These are phyloP conservation scores for Davidsoniella australis DNA, from an alignment of 2,329 filamentous ascomycete genomes.

Conservation along the genomic window DNA sequence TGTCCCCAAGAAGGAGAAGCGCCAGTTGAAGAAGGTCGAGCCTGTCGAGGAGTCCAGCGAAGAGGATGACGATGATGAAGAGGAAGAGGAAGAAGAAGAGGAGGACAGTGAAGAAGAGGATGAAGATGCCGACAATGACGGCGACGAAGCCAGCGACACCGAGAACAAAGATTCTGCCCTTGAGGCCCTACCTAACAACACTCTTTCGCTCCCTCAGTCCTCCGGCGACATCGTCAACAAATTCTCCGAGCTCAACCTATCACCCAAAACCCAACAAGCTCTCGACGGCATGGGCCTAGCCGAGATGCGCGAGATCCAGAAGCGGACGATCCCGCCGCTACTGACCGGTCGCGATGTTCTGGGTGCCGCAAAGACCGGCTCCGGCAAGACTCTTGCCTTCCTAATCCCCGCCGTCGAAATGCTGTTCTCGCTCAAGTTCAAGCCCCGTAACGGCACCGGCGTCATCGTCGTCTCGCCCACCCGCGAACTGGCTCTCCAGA, in stretches of 20 bases:
- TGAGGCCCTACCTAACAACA: constrained; percentile 22
- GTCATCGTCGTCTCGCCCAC: constrained; percentile 88
- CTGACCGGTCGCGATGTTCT: constrained; percentile 83
- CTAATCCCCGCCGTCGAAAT: constrained; percentile 89
- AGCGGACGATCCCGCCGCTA: constrained; percentile 68
- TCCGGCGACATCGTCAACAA: constrained; percentile 46
- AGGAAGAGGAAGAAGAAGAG: constrained; percentile 14
- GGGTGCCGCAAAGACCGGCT: constrained; percentile 89
- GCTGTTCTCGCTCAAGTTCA: constrained; percentile 77
- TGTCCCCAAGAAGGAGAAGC: constrained; percentile 20
- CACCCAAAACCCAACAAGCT: constrained; percentile 74
- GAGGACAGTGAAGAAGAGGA: constrained; percentile 13
- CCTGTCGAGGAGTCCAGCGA: constrained; percentile 14
- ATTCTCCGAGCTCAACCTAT: constrained; percentile 70
- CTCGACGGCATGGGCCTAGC: constrained; percentile 85
- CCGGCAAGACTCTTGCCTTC: constrained; percentile 90
- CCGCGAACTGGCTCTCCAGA: constrained; percentile 83
- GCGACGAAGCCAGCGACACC: constrained; percentile 12
- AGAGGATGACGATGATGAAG: constrained; percentile 14
- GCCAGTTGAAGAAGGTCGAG: constrained; percentile 16
- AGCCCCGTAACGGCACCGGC: constrained; percentile 83
- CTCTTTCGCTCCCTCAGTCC: constrained; percentile 35
- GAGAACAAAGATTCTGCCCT: constrained; percentile 19
- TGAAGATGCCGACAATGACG: constrained; percentile 8
- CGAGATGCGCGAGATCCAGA: constrained; percentile 91